Evolutionary conservation across 2,329 filamentous ascomycete genomes (phyloP), one percentile per base, ranked within the genome.

Genomic region (Pyrenochaeta sp.): DNA sequence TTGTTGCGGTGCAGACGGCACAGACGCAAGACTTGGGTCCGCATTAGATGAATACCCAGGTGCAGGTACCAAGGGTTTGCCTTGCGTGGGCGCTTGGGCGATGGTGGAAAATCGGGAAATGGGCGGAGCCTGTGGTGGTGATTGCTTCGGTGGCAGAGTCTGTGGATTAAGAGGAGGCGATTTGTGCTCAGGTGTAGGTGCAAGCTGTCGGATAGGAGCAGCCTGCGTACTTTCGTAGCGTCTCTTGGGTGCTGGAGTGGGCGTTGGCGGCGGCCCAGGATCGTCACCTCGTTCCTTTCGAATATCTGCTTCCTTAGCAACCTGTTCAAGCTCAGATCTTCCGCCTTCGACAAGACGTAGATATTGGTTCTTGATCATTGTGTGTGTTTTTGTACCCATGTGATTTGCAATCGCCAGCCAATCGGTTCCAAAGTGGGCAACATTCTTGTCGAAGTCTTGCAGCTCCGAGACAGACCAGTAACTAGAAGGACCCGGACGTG

Each of bases 381-480:
- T 88, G 42, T 87, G 81, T 13, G 89, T 93, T 72, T 93, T 93
- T 4, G 88, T 90, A 35, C 87, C 86, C 87, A 94, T 91, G 59
- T 90, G 84, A 37, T 78, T 78, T 27, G 89, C 87, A 69, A 93
- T 93, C 4, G 81, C 82, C 35, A 76, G 75, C 83, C 88, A 94
- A 65, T 94, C 88, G 11, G 86, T 90, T 44, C 89, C 89, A 72
- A 90, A 93, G 41, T 89, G 81, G 36, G 78, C 81, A 32, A 94
- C 77, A 44, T 90, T 78, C 42, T 79, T 81, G 23, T 86, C 85
- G 69, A 94, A 94, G 61, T 92, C 89, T 32, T 81, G 87, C 41
- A 87, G 81, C 72, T 94, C 89, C 1, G 87, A 87, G 15, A 93
- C 89, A 60, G 89, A 93, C 89, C 89, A 94, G 68, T 94, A 94